phyloP scores from a whole-genome alignment of 768 basidiomycete species.

The Boletus vermiculosoides region DNA sequence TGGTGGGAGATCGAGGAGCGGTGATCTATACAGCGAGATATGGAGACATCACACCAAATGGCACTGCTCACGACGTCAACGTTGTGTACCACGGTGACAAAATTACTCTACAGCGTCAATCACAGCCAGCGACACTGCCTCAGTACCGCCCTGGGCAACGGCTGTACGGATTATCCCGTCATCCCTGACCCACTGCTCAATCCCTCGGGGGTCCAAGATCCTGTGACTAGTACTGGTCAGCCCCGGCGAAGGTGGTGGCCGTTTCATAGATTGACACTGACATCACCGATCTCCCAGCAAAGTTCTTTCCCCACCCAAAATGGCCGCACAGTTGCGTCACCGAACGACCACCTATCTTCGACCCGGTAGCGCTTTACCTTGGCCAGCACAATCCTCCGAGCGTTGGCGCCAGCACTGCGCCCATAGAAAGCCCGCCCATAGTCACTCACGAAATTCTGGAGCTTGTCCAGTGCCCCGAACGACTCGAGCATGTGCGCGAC shows the following conservation, averaged over 20 bases:
- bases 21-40: conserved; percentile 15
- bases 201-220: neutral
- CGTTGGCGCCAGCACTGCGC: conserved; percentile 31
- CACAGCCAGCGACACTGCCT: conserved; percentile 27
- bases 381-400: conserved; percentile 43
- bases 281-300: conserved; percentile 59
- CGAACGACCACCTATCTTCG: conserved; percentile 44
- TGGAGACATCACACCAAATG: conserved; percentile 2
- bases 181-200: too few species aligned
- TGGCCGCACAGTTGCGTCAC: conserved; percentile 62
- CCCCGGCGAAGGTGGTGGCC: neutral
- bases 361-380: conserved; percentile 41
- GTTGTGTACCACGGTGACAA: neutral
- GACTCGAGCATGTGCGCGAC: conserved; percentile 86
- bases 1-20: neutral
- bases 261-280: conserved; percentile 6
- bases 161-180: neutral
- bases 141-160: conserved; percentile 13
- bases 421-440: conserved; percentile 83
- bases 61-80: conserved; percentile 11
- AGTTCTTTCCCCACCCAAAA: conserved; percentile 87
- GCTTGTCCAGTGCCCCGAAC: conserved; percentile 78
- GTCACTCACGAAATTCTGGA: conserved; percentile 76
- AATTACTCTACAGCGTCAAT: conserved; percentile 10
- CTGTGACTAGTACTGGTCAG: conserved; percentile 8